phyloP scores from a whole-genome alignment of 495 filamentous ascomycete species.

The Xylaria telfairii region DNA sequence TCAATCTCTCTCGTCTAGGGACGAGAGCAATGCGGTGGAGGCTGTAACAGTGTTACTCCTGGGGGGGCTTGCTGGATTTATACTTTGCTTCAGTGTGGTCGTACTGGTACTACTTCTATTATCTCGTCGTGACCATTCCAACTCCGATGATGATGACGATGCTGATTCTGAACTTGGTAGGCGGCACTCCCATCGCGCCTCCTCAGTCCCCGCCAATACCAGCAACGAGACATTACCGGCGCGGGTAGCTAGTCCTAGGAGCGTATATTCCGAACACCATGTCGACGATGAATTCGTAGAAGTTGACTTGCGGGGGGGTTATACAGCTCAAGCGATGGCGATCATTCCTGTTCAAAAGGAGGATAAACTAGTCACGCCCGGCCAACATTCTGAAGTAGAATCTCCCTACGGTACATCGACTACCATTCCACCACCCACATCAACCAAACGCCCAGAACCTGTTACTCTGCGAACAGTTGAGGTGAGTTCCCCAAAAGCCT shows the following conservation, averaged over 20 bases:
- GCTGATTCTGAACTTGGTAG: not conserved
- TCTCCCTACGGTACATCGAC: too few species aligned
- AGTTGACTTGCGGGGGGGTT: not conserved
- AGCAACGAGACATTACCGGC: not conserved
- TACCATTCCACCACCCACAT: too few species aligned
- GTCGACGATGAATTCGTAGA: not conserved
- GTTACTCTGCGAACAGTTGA: not conserved
- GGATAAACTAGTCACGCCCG: too few species aligned
- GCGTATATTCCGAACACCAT: not conserved
- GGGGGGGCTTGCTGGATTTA: not conserved
- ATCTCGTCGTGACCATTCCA: not conserved
- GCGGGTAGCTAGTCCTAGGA: not conserved
- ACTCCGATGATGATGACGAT: not conserved
- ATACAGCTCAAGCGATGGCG: not conserved
- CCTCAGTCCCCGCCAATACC: not conserved
- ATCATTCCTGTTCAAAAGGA: not conserved
- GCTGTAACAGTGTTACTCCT: not conserved
- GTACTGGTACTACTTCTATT: not conserved
- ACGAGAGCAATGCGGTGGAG: not conserved
- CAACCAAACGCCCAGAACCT: not conserved
- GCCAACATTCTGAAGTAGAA: too few species aligned
- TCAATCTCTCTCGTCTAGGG: not conserved
- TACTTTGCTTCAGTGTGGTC: not conserved
- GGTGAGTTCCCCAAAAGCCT: not conserved
- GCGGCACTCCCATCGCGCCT: not conserved